A percentile compares a stretch with the other conserved stretches of the same genome.
These are phyloP conservation scores for Linum lewisii DNA, from an alignment of 345 rosid genomes.

Conservation along the genomic window DNA sequence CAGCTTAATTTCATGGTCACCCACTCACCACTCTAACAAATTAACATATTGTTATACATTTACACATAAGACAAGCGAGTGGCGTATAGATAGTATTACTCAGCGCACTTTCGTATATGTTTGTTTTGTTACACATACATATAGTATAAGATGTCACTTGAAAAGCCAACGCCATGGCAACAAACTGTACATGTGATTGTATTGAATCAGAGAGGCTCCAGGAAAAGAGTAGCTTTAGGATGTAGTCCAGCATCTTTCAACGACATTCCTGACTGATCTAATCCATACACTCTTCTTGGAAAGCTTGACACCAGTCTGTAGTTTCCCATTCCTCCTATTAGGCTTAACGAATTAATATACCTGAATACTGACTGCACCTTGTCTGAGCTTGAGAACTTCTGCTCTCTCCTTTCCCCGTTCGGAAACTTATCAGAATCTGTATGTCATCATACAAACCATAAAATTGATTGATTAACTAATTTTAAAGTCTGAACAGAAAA, in stretches of 20 bases:
- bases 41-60: too few species aligned
- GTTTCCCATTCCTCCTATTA: conserved; percentile 28
- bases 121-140: too few species aligned
- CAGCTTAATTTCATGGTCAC: too few species aligned
- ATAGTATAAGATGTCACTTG: too few species aligned
- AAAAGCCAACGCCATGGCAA: too few species aligned
- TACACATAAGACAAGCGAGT: too few species aligned
- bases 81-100: too few species aligned
- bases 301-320: conserved; percentile 46
- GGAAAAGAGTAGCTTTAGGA: conserved; percentile 50
- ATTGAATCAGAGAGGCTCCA: conserved; percentile 39
- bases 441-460: background rate
- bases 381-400: conserved; percentile 34
- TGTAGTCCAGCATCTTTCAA: conserved; percentile 47
- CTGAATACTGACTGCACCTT: conserved; percentile 33
- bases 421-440: conserved; percentile 59
- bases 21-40: too few species aligned
- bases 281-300: conserved; percentile 38
- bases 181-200: too few species aligned
- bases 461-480: too few species aligned
- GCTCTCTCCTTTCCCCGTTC: conserved; percentile 48
- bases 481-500: background rate
- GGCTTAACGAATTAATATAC: conserved; percentile 42
- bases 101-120: too few species aligned
- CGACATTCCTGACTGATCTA: conserved; percentile 39